A percentile compares a stretch with the other conserved stretches of the same genome.
These are phyloP conservation scores for carrot (Daucus carota) DNA, from an alignment of 129 eudicot genomes.

Conservation along the genomic window DNA sequence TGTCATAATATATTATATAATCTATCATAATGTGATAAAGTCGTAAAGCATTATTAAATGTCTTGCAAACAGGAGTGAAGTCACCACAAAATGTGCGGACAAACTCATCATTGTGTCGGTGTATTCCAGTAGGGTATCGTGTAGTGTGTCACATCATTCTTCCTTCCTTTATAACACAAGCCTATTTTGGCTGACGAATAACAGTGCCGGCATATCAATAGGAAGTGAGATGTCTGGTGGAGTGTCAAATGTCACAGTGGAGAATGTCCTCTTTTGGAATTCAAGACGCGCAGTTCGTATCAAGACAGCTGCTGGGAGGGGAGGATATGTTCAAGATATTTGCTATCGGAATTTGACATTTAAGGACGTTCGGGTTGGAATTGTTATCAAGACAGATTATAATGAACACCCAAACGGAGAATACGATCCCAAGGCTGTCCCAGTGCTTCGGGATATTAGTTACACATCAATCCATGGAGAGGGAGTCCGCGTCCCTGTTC, in stretches of 20 bases:
- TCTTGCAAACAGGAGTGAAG: too few relatives aligned
- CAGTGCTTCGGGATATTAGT: conserved; percentile 58
- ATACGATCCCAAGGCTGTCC: conserved; percentile 70
- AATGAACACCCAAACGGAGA: conserved; percentile 84
- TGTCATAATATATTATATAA: too few relatives aligned
- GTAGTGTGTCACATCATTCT: too few relatives aligned
- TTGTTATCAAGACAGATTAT: conserved; percentile 87
- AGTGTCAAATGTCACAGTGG: conserved; percentile 70
- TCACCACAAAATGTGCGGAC: too few relatives aligned
- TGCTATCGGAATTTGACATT: conserved; percentile 66
- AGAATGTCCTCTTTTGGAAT: conserved; percentile 61
- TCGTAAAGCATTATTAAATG: too few relatives aligned
- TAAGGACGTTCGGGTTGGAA: conserved; percentile 74
- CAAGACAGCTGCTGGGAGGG: conserved; percentile 92
- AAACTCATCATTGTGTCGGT: too few relatives aligned
- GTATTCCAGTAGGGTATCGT: too few relatives aligned
- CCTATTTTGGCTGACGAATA: conserved; percentile 13
- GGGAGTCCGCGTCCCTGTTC: conserved; percentile 84
- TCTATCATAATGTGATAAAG: too few relatives aligned
- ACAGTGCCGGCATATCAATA: conserved; percentile 59
- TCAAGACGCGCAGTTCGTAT: conserved; percentile 88
- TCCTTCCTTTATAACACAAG: too few relatives aligned
- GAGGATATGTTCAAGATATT: conserved; percentile 72
- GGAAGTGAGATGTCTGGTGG: conserved; percentile 73
- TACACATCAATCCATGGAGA: conserved; percentile 71